Percentiles rank a stretch among this genome's conserved stretches.
phyloP scores from a whole-genome alignment of 1,139 yeast genomes.

The Saccharomyces hybrid region DNA sequence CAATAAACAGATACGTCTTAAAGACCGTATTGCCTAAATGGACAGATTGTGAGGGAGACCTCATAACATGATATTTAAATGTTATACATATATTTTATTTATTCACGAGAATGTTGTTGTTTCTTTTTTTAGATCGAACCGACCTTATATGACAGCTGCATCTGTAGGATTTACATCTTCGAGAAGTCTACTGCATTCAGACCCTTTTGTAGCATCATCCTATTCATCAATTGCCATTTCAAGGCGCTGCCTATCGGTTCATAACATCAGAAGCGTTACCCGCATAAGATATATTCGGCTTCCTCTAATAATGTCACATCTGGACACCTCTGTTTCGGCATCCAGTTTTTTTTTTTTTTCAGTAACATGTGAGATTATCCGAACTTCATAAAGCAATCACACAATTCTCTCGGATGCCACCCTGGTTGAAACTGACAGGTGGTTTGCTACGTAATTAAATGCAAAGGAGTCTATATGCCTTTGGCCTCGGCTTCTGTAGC shows the following conservation, averaged over 20 bases:
- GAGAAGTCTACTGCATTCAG: background rate
- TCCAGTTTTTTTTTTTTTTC: background rate
- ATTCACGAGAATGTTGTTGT: background rate
- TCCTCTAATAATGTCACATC: background rate
- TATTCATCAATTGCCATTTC: background rate
- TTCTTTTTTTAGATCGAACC: background rate
- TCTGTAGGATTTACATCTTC: background rate
- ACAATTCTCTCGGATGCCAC: constrained; percentile 1
- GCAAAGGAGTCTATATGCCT: background rate
- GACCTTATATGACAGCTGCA: no score
- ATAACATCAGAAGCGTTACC: no score
- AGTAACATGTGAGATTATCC: background rate
- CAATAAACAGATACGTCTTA: constrained; percentile 41
- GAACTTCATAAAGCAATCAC: background rate
- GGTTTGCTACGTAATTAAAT: background rate
- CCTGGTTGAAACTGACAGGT: background rate
- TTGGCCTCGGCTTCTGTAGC: background rate
- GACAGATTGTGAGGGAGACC: constrained; percentile 22
- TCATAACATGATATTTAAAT: background rate
- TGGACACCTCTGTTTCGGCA: background rate
- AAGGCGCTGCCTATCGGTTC: background rate
- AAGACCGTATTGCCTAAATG: constrained; percentile 53
- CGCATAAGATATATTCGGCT: background rate
- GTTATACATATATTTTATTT: background rate
- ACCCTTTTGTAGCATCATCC: background rate